phyloP scores from a whole-genome alignment of 1,284 basidiomycete species.

The Cryptococcus deneoformans region DNA sequence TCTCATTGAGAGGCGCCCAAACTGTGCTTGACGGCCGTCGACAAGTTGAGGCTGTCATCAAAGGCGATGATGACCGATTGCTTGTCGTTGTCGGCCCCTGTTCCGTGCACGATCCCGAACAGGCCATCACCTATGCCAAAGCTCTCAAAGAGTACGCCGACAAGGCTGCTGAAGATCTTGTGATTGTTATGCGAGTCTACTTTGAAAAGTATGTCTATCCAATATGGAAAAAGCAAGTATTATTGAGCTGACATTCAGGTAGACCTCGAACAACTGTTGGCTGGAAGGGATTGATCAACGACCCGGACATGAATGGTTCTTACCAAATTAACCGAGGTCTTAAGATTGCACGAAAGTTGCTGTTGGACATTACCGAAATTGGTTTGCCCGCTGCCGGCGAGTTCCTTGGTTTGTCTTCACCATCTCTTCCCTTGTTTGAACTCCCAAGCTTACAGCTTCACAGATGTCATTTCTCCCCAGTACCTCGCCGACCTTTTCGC shows the following conservation, averaged over 20 bases:
- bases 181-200: conserved; percentile 96
- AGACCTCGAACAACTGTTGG: conserved; percentile 79
- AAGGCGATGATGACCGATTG: conserved; percentile 82
- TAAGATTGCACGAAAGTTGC: conserved; percentile 77
- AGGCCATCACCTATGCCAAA: conserved; percentile 79
- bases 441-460: neutral
- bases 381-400: conserved; percentile 94
- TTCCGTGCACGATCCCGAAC: conserved; percentile 83
- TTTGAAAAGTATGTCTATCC: conserved; percentile 67
- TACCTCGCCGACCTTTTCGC: conserved; percentile 69
- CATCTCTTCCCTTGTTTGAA: neutral
- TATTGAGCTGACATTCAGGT: conserved; percentile 2
- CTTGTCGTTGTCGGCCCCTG: conserved; percentile 89
- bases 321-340: conserved; percentile 98
- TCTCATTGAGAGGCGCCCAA: conserved; percentile 47
- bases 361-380: conserved; percentile 81
- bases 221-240: neutral
- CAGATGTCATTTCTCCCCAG: conserved; percentile 78
- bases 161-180: conserved; percentile 74
- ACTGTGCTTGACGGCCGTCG: conserved; percentile 79
- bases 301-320: conserved; percentile 82
- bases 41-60: conserved; percentile 72
- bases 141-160: conserved; percentile 79
- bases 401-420: conserved; percentile 62
- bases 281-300: conserved; percentile 61